Conservation (phyloP, 2,329 filamentous ascomycete genomes). For the Fusarium xyrophilum region DNA sequence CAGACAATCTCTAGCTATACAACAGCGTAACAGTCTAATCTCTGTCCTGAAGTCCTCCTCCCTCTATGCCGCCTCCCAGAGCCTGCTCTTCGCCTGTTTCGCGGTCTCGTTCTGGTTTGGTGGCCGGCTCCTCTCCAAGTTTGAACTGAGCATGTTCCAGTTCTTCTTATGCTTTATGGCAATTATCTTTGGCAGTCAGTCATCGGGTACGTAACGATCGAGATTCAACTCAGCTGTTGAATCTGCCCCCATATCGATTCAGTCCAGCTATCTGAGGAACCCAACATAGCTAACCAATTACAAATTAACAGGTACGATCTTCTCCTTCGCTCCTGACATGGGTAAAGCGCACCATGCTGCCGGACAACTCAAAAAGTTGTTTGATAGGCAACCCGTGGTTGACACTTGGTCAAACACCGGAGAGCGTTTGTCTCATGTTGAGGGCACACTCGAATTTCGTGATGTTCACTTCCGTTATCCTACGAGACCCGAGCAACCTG, state of each 20-base stretch:
- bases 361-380: conserved; percentile 78
- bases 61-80: conserved; percentile 86
- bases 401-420: conserved; percentile 70
- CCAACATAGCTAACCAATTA: too few species aligned
- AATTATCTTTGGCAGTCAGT: conserved; percentile 80
- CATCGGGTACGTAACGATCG: too few species aligned
- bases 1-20: conserved; percentile 67
- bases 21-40: conserved; percentile 71
- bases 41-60: conserved; percentile 79
- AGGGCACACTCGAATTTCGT: conserved; percentile 86
- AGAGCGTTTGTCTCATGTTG: conserved; percentile 54
- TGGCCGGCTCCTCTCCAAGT: too few species aligned
- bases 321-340: conserved; percentile 78
- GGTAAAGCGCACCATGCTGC: conserved; percentile 90
- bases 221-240: too few species aligned
- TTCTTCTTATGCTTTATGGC: conserved; percentile 93
- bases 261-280: too few species aligned
- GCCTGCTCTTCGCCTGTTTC: conserved; percentile 80
- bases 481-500: conserved; percentile 88
- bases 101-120: conserved; percentile 85
- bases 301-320: too few species aligned
- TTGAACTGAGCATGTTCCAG: conserved; percentile 78
- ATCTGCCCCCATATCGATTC: too few species aligned
- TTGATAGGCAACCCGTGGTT: conserved; percentile 81
- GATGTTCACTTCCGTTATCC: conserved; percentile 96